Percentiles rank a stretch among this genome's conserved stretches.
Evolutionary conservation across 2,329 filamentous ascomycete species (phyloP).

Genomic region (Sporothrix sp.): DNA sequence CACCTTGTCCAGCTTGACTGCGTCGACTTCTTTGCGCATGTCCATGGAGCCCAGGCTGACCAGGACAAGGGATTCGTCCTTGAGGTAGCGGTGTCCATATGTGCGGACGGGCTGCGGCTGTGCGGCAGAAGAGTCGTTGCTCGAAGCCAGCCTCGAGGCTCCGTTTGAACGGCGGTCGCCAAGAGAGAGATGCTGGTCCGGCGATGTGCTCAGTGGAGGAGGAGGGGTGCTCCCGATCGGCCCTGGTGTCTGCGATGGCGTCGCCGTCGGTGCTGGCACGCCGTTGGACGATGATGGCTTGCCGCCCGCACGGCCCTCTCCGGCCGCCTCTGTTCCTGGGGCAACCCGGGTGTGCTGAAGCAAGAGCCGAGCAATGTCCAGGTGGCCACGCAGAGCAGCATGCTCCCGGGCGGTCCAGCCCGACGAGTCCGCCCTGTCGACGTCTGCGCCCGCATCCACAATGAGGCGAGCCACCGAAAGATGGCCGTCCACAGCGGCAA

Average conservation of each 20-base stretch:
- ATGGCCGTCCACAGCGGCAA: constrained; percentile 84
- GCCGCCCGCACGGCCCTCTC: constrained; percentile 14
- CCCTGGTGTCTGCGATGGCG: not conserved
- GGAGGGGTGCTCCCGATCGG: constrained; percentile 12
- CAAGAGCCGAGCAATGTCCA: constrained; percentile 66
- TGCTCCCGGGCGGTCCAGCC: constrained; percentile 95
- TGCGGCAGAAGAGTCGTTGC: constrained; percentile 21
- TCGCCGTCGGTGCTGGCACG: not conserved
- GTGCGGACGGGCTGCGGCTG: constrained; percentile 69
- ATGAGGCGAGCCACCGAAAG: constrained; percentile 65
- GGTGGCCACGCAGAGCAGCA: constrained; percentile 78
- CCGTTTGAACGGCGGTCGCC: constrained; percentile 48
- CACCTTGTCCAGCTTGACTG: constrained; percentile 81
- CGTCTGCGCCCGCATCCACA: constrained; percentile 65
- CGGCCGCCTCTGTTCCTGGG: constrained; percentile 21
- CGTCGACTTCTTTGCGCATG: constrained; percentile 67
- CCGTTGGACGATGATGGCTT: not conserved
- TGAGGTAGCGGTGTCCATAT: constrained; percentile 92
- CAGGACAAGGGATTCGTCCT: constrained; percentile 76
- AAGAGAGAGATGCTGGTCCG: constrained; percentile 48
- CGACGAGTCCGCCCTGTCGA: constrained; percentile 68
- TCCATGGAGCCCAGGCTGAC: constrained; percentile 95
- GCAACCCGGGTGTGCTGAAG: constrained; percentile 38
- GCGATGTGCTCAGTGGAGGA: constrained; percentile 31
- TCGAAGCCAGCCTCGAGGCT: constrained; percentile 33